Evolutionary conservation across 2,329 filamentous ascomycete genomes (phyloP).

Genomic region (Magnaporthales sp.): DNA sequence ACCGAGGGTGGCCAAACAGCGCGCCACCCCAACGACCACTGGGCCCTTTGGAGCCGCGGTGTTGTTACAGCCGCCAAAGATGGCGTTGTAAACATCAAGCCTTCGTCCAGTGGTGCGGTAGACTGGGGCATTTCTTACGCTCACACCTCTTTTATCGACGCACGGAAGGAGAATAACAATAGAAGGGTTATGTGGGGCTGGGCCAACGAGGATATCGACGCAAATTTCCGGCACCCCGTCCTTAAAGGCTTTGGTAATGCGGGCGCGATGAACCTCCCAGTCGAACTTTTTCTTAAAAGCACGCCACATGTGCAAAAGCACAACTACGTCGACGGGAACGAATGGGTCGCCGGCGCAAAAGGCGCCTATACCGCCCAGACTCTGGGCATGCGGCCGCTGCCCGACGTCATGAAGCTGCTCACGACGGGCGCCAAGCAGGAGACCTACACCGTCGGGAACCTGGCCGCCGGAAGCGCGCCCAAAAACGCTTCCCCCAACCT

Average conservation of each 20-base stretch:
- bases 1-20: constrained; percentile 1
- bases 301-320: background rate
- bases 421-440: background rate
- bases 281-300: background rate
- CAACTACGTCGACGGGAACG: background rate
- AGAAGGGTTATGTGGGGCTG: constrained; percentile 1
- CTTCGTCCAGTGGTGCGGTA: background rate
- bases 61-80: background rate
- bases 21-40: background rate
- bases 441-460: background rate
- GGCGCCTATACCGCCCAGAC: background rate
- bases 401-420: background rate
- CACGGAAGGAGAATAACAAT: background rate
- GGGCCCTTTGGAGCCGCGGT: constrained; percentile 2
- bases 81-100: background rate
- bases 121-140: constrained; percentile 1
- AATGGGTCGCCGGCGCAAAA: background rate
- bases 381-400: background rate
- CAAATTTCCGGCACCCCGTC: background rate
- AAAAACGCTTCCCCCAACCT: background rate
- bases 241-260: background rate
- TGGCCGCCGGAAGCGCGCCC: background rate
- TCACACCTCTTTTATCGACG: background rate
- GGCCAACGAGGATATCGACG: constrained; percentile 4
- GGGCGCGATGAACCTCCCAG: background rate